Percentiles rank a stretch among this genome's conserved stretches.
Evolutionary conservation across 805 yeast genomes (phyloP).

Genomic region (Candida glaebosa): DNA sequence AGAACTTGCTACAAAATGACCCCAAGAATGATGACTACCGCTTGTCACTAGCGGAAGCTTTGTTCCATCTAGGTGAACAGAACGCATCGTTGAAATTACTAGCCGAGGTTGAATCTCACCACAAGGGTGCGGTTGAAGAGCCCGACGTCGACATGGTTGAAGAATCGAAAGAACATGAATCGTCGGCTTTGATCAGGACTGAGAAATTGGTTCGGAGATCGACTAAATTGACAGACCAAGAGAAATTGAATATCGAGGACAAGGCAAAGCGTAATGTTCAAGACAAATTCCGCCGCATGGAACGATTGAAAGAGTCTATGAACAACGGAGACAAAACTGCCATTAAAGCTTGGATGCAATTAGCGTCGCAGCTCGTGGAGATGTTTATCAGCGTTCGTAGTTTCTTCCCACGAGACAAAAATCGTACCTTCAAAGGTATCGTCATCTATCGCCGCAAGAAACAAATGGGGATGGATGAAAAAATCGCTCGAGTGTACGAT

Average conservation of each 20-base stretch:
- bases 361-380: conserved; percentile 79
- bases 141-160: conserved; percentile 1
- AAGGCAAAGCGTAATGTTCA: conserved; percentile 55
- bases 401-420: conserved; percentile 76
- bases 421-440: conserved; percentile 65
- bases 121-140: background rate
- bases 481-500: conserved; percentile 62
- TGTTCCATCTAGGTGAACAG: conserved; percentile 60
- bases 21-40: conserved; percentile 70
- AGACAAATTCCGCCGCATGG: conserved; percentile 53
- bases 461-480: conserved; percentile 67
- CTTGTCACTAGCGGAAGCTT: conserved; percentile 77
- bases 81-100: conserved; percentile 54
- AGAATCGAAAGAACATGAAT: conserved; percentile 8
- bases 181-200: conserved; percentile 16
- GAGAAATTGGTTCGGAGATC: conserved; percentile 11
- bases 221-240: conserved; percentile 36
- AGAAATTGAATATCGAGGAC: conserved; percentile 53
- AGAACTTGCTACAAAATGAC: conserved; percentile 48
- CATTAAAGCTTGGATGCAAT: conserved; percentile 73
- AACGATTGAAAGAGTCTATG: conserved; percentile 42
- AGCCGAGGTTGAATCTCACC: conserved; percentile 45
- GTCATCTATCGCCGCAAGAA: conserved; percentile 58
- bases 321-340: conserved; percentile 51
- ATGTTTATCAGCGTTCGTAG: conserved; percentile 73